Evolutionary conservation across 2,329 filamentous ascomycete genomes (phyloP), one percentile per base, ranked within the genome.

Genomic region (Dactylellina leptospora): DNA sequence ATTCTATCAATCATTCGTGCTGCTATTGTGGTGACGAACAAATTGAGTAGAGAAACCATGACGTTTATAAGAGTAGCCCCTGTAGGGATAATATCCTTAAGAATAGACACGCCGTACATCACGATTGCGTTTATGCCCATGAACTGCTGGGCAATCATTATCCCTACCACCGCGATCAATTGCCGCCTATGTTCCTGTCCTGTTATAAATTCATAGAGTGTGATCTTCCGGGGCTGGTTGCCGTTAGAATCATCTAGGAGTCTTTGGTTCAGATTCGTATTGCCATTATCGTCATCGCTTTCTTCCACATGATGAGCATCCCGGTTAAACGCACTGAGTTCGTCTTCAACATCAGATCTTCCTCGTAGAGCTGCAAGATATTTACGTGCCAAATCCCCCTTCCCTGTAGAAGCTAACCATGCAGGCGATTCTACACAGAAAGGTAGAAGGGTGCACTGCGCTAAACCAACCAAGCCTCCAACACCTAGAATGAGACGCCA

Each of bases 41-140:
- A 86, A 80, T 97, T 97, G 78, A 96, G 86, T 10, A 87, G 84
- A 0, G 92, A 96, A 69, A 97, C 92, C 60, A 90, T 81, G 71
- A 97, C 93, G 60, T 93, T 96, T 56, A 99, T 84, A 0, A 96
- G 82, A 0, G 90, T 89, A 0, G 93, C 93, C 73, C 88, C 92
- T 48, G 92, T 86, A 2, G 91, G 90, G 0, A 99, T 85, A 1
- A 97, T 85, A 74, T 88, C 87, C 28, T 90, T 87, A 11, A 99
- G 85, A 0, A 99, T 87, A 0, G 91, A 92, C 4, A 97, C 95
- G 1, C 93, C 96, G 80, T 99, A 99, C 93, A 99, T 97, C 81
- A 97, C 90, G 78, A 97, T 93, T 68, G 90, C 93, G 84, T 99
- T 97, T 82, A 97, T 93, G 0, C 92, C 93, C 68, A 90, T 93